These are phyloP conservation scores for Colletotrichum eremochloae DNA, from an alignment of 2,329 filamentous ascomycete species.

Conservation along the genomic window DNA sequence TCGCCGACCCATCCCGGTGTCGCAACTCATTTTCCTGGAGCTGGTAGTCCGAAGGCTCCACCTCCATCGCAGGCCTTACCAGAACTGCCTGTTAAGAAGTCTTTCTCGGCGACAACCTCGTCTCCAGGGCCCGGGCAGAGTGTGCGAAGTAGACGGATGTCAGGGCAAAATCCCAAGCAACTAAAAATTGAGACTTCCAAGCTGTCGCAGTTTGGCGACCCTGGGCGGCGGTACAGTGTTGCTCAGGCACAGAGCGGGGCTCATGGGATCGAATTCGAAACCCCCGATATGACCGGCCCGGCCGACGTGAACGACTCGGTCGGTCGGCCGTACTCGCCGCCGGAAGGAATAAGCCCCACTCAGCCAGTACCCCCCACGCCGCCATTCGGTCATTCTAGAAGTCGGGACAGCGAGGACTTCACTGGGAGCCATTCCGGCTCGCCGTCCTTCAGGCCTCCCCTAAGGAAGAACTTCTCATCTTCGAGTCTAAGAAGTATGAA, in stretches of 20 bases:
- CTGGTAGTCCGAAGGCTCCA: conserved; percentile 55
- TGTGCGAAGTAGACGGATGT: conserved; percentile 83
- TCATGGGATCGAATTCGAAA: conserved; percentile 19
- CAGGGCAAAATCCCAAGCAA: conserved; percentile 83
- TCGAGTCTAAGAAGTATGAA: conserved; percentile 79
- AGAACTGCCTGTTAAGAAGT: conserved; percentile 56
- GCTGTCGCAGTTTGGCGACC: conserved; percentile 25
- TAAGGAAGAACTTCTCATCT: conserved; percentile 78
- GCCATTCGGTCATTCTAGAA: conserved; percentile 48
- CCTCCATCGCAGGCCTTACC: conserved; percentile 64
- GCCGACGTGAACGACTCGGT: conserved; percentile 7
- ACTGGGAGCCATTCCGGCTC: conserved; percentile 63
- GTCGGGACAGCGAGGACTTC: conserved; percentile 54
- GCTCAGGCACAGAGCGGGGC: conserved; percentile 4
- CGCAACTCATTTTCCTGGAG: conserved; percentile 45
- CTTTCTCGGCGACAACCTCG: conserved; percentile 45
- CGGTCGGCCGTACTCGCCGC: conserved; percentile 35
- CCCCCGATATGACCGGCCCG: background rate
- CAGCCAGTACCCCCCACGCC: conserved; percentile 43
- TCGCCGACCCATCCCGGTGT: conserved; percentile 29
- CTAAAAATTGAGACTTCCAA: conserved; percentile 86
- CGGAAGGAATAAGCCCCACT: conserved; percentile 41
- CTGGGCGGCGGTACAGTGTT: conserved; percentile 34
- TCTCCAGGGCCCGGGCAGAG: conserved; percentile 57
- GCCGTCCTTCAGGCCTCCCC: conserved; percentile 62